phyloP scores from a whole-genome alignment of 176 grass and related monocot genomes.

The Dactylis glomerata region DNA sequence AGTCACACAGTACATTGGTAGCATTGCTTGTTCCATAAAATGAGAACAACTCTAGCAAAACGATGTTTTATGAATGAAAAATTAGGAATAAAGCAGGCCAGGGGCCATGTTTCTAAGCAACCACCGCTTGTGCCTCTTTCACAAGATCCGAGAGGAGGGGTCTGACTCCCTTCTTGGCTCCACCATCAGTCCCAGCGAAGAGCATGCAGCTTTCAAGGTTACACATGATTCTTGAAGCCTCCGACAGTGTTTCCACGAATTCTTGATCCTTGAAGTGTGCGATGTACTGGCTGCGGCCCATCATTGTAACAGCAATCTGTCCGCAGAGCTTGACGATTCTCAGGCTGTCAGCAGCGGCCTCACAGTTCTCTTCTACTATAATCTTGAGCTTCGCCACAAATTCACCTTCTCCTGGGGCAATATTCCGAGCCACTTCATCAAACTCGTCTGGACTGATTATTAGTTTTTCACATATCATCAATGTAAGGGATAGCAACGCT shows the following conservation, averaged over 20 bases:
- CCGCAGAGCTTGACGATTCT: not conserved
- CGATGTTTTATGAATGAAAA: not conserved
- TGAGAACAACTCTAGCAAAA: not conserved
- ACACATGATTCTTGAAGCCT: not conserved
- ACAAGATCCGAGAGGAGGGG: not conserved
- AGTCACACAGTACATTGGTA: not conserved
- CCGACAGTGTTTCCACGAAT: too few relatives aligned
- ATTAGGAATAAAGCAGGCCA: not conserved
- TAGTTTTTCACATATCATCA: not conserved
- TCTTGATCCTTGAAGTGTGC: too few relatives aligned
- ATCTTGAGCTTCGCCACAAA: not conserved
- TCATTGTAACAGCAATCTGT: not conserved
- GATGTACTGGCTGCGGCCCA: not conserved
- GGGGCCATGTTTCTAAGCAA: not conserved
- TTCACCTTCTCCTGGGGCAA: not conserved
- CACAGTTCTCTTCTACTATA: not conserved
- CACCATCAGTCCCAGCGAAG: not conserved
- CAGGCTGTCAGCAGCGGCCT: not conserved
- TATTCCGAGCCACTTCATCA: not conserved
- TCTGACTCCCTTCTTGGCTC: not conserved
- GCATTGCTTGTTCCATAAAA: not conserved
- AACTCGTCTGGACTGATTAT: not conserved
- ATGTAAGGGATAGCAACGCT: not conserved
- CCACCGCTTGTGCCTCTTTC: not conserved
- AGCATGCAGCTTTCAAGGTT: slow-evolving; percentile 21